Evolutionary conservation across 148 eudicot genomes (phyloP).

Genomic region (Dysphania ambrosioides): DNA sequence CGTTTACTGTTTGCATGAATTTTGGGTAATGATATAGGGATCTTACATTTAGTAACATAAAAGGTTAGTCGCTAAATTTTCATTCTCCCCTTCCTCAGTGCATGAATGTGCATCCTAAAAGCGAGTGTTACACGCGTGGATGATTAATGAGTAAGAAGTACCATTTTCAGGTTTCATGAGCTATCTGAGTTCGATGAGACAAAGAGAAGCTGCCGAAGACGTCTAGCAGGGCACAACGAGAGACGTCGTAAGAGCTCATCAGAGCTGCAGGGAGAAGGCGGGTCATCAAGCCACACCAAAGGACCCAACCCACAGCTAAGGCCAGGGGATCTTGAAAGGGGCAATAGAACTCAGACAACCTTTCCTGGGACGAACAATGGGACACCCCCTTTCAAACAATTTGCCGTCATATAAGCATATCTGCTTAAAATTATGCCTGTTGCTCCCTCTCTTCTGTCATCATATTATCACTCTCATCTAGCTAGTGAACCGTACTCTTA

Average conservation of each 20-base stretch:
- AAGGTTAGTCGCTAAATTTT: too few relatives aligned
- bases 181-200: slow-evolving; percentile 33
- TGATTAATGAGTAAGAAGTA: too few relatives aligned
- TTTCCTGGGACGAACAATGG: too few relatives aligned
- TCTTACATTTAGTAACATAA: too few relatives aligned
- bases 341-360: too few relatives aligned
- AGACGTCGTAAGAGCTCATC: slow-evolving; percentile 34
- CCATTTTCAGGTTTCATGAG: slow-evolving; percentile 31
- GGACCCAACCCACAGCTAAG: slow-evolving; percentile 24
- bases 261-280: slow-evolving; percentile 28
- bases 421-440: background rate
- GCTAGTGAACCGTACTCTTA: background rate
- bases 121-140: too few relatives aligned
- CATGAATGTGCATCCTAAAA: too few relatives aligned
- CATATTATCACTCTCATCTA: slow-evolving; percentile 3
- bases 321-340: slow-evolving; percentile 24
- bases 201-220: slow-evolving; percentile 37
- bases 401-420: slow-evolving; percentile 23
- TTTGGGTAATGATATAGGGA: too few relatives aligned
- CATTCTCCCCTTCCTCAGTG: too few relatives aligned
- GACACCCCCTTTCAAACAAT: slow-evolving; percentile 21
- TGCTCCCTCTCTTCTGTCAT: slow-evolving; percentile 72
- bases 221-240: slow-evolving; percentile 39
- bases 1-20: too few relatives aligned
- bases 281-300: slow-evolving; percentile 21